Evolutionary conservation across 345 rosid genomes (phyloP).

Genomic region (Camelina sativa): DNA sequence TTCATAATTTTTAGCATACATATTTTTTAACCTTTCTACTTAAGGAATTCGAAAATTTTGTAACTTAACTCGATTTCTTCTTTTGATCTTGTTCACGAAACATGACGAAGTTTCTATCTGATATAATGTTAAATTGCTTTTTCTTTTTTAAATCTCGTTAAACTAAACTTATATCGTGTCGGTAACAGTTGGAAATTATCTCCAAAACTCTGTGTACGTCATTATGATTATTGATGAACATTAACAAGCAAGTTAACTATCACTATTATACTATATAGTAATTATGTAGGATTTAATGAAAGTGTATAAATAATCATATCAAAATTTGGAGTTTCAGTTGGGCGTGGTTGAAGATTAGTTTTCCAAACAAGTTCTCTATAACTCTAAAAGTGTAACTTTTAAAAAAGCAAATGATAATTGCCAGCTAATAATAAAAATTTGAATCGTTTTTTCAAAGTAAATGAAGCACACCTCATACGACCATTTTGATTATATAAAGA

Average conservation of each 20-base stretch:
- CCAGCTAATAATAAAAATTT: constrained; percentile 21
- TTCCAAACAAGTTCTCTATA: constrained; percentile 4
- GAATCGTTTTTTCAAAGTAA: constrained; percentile 8
- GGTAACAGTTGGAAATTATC: neutral
- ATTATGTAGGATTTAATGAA: neutral
- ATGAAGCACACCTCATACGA: constrained; percentile 27
- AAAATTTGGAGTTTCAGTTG: constrained; percentile 3
- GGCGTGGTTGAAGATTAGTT: constrained; percentile 37
- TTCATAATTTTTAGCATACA: neutral
- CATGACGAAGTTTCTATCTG: neutral
- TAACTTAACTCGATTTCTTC: neutral
- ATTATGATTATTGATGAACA: constrained; percentile 5
- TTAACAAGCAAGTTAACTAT: constrained; percentile 1
- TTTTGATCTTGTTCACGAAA: neutral
- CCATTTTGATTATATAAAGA: constrained; percentile 30
- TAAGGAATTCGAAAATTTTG: neutral
- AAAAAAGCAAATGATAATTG: neutral
- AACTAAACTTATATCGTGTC: neutral
- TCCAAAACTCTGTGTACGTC: constrained; percentile 9
- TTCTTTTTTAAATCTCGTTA: neutral
- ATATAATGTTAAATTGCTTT: neutral
- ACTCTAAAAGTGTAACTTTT: no score
- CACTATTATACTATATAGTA: neutral
- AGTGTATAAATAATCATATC: neutral
- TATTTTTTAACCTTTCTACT: neutral